Conservation (phyloP, 306 rosid species). For the Prunus mume region DNA sequence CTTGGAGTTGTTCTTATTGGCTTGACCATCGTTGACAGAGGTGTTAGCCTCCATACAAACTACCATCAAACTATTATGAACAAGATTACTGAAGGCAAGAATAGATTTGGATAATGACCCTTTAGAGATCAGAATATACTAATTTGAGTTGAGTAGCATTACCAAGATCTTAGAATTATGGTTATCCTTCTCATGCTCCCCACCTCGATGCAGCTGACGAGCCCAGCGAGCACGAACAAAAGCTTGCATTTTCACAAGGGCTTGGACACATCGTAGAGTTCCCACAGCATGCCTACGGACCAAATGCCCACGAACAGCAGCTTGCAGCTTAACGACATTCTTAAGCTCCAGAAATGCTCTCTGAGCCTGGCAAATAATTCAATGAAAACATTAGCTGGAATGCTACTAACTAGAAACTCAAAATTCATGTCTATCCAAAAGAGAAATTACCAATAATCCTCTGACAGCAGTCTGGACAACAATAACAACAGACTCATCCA, state of each 20-base stretch:
- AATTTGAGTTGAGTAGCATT: conserved; percentile 22
- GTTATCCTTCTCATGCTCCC: conserved; percentile 18
- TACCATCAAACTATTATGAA: not conserved
- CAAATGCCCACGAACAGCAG: conserved; percentile 90
- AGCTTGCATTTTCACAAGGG: conserved; percentile 79
- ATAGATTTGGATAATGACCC: not conserved
- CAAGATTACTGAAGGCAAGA: not conserved
- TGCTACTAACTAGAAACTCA: conserved; percentile 10
- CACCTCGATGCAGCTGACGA: conserved; percentile 13
- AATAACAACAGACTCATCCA: conserved; percentile 35
- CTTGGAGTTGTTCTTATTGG: not conserved
- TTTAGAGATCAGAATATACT: not conserved
- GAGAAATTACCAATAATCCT: conserved; percentile 64
- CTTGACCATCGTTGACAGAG: not conserved
- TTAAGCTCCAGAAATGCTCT: conserved; percentile 45
- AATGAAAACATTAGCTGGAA: not conserved
- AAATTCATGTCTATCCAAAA: conserved; percentile 13
- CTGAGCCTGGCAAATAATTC: conserved; percentile 50
- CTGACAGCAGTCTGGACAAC: conserved; percentile 74
- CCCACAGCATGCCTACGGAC: conserved; percentile 89
- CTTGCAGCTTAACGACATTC: conserved; percentile 83
- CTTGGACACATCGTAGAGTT: conserved; percentile 86
- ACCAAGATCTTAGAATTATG: conserved; percentile 44
- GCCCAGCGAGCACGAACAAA: conserved; percentile 78
- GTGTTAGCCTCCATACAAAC: not conserved